Evolutionary conservation across 331 rosid genomes (phyloP), one percentile per base, ranked within the genome.

Genomic region (Cydonia oblonga): DNA sequence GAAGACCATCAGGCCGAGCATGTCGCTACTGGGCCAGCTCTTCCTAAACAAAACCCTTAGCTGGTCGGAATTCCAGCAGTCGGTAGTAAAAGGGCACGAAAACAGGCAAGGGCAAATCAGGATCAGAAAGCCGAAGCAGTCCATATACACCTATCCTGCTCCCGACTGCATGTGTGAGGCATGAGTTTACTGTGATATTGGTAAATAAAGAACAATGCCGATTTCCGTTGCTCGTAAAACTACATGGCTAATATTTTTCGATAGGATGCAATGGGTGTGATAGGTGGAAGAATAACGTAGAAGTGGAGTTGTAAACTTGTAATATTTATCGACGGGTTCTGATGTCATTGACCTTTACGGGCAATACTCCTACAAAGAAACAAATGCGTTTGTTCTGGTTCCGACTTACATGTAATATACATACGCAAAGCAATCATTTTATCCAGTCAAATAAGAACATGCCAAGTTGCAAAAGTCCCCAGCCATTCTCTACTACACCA

Each of bases 111-210:
- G 97, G 54, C 89, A 89, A 80, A 70, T 87, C 66, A 86, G 96
- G 83, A 62, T 86, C 28, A 87, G 96, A 76, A 91, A 82, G 81
- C 87, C 93, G 14, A 91, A 89, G 80, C 93, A 91, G 72, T 91
- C 97, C 64, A 81, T 91, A 56, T 91, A 91, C 71, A 89, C 97
- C 3, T 91, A 91, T 32, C 97, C 97, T 57, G 83, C 84, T 75
- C 96, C 96, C 38, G 92, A 91, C 81, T 90, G 96, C 88, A 93
- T 89, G 87, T 91, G 96, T 83, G 90, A 82, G 51, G 87, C 84
- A 70, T 82, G 77, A 78, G 52, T 71, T 51, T 24, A 23, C 51
- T n/a, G 59, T 58, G 67, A 70, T 74, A 75, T 2, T 75, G 77
- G 80, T 80, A 87, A 86, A 88, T 80, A 90, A 71, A 78, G 33